Conservation (phyloP, 2,329 filamentous ascomycete species). For the Huntiella savannae region DNA sequence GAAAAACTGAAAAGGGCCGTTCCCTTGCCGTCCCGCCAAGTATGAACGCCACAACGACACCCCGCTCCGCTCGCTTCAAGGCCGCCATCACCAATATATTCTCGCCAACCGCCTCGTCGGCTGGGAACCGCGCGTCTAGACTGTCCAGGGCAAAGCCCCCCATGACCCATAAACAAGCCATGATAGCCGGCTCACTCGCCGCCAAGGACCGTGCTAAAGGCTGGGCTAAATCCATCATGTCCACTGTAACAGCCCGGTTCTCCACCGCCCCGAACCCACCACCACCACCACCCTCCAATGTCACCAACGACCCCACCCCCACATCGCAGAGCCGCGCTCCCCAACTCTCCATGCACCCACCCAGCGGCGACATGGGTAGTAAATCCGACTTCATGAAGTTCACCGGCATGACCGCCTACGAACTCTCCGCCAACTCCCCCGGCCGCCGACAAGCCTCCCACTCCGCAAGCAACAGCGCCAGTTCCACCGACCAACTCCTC, state of each 20-base stretch:
- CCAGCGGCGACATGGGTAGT: not conserved
- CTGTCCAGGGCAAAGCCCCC: conserved; percentile 12
- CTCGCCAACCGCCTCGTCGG: conserved; percentile 13
- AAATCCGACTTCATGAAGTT: conserved; percentile 27
- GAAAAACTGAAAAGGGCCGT: not conserved
- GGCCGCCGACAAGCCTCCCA: conserved; percentile 17
- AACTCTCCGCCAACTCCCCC: conserved; percentile 22
- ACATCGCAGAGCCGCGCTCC: not conserved
- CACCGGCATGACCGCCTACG: conserved; percentile 24
- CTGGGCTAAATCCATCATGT: conserved; percentile 13
- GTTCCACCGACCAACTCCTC: conserved; percentile 22
- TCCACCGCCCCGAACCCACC: not conserved
- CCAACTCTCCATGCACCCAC: not conserved
- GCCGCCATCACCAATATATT: conserved; percentile 18
- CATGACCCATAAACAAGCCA: conserved; percentile 12
- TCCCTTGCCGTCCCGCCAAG: conserved; percentile 10
- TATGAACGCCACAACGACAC: conserved; percentile 29
- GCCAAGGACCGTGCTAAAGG: conserved; percentile 17
- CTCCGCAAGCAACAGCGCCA: conserved; percentile 17
- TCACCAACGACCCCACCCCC: not conserved
- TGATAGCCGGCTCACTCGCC: conserved; percentile 16
- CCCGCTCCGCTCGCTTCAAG: conserved; percentile 23
- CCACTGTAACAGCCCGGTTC: not conserved
- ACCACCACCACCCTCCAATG: not conserved
- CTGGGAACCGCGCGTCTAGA: conserved; percentile 33